Conservation (phyloP, 768 basidiomycete genomes). For the Leccinum subgranulosum region DNA sequence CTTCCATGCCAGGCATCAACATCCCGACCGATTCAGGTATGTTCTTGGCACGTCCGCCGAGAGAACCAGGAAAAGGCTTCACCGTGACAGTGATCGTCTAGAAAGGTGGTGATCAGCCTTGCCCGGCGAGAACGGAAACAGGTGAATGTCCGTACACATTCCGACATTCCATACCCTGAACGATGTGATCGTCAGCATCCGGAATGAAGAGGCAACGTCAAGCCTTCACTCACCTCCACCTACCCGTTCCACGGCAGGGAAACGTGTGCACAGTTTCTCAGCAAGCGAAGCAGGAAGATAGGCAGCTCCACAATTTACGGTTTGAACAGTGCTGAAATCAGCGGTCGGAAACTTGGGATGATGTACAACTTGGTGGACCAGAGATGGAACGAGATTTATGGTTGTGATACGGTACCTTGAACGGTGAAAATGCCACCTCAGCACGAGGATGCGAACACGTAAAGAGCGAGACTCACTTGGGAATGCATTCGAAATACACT, state of each 20-base stretch:
- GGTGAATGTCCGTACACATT: slow-evolving; percentile 46
- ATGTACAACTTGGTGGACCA: slow-evolving; percentile 62
- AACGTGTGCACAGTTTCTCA: slow-evolving; percentile 36
- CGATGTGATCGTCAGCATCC: slow-evolving; percentile 1
- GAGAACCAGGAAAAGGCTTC: slow-evolving; percentile 43
- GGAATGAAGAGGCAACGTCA: not conserved
- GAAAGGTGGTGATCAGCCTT: not conserved
- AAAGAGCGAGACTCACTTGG: slow-evolving; percentile 44
- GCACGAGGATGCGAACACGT: not conserved
- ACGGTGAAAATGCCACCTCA: not conserved
- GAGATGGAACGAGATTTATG: slow-evolving; percentile 56
- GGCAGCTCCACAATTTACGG: slow-evolving; percentile 56
- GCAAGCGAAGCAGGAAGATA: slow-evolving; percentile 60
- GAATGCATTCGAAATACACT: slow-evolving; percentile 47
- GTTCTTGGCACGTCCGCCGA: slow-evolving; percentile 41
- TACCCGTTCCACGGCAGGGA: slow-evolving; percentile 34
- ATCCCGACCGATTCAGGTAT: slow-evolving; percentile 51
- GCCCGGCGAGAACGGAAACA: not conserved
- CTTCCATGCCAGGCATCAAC: slow-evolving; percentile 62
- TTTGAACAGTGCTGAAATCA: slow-evolving; percentile 51
- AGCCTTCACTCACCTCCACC: slow-evolving; percentile 42
- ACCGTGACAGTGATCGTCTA: slow-evolving; percentile 55
- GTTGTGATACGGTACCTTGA: slow-evolving; percentile 53
- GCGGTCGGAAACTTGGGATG: slow-evolving; percentile 42
- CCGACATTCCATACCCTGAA: slow-evolving; percentile 71